Conservation (phyloP, 805 yeast species). For the Yamadazyma phyllophila region DNA sequence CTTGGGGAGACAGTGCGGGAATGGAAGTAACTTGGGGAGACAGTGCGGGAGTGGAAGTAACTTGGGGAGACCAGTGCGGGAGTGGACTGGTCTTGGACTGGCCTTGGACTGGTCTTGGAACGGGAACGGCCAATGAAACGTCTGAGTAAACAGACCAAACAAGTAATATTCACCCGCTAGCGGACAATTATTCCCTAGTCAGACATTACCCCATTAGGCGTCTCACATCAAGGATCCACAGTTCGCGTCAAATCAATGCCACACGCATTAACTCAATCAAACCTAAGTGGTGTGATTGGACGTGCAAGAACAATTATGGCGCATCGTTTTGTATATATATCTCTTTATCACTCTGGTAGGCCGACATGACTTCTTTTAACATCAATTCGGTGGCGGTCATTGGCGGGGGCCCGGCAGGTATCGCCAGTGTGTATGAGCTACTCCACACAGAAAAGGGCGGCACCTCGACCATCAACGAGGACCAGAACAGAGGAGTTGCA, state of each 20-base stretch:
- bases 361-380: constrained; percentile 3
- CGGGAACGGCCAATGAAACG: too few species aligned
- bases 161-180: too few species aligned
- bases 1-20: too few species aligned
- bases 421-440: constrained; percentile 31
- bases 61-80: too few species aligned
- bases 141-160: too few species aligned
- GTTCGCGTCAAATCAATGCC: neutral
- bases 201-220: too few species aligned
- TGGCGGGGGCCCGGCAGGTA: constrained; percentile 35
- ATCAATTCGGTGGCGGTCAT: constrained; percentile 25
- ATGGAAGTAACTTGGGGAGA: too few species aligned
- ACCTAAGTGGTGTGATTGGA: neutral
- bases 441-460: constrained; percentile 30
- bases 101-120: too few species aligned
- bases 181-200: too few species aligned
- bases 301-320: neutral
- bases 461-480: constrained; percentile 18
- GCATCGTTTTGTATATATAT: neutral
- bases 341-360: neutral
- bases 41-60: too few species aligned
- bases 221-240: neutral
- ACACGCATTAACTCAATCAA: too few species aligned
- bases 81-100: too few species aligned
- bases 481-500: constrained; percentile 13